Conservation (phyloP, 1,284 basidiomycete species). For the Cutaneotrichosporon sp. region DNA sequence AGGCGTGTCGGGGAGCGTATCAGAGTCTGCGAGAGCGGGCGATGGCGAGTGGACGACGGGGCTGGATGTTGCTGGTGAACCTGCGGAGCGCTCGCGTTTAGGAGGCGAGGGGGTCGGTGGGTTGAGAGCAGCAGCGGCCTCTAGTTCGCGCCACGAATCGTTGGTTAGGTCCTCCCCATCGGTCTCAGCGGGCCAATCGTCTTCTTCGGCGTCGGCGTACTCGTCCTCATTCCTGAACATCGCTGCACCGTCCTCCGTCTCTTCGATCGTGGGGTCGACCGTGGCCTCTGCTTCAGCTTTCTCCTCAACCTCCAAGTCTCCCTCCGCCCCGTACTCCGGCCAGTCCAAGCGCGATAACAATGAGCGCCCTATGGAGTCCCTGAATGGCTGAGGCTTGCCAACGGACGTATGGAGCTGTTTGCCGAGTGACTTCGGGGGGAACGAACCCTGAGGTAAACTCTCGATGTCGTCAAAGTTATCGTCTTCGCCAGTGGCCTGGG, state of each 20-base stretch:
- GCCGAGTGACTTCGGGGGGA: not conserved
- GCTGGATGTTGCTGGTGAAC: too few species aligned
- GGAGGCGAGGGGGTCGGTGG: not conserved
- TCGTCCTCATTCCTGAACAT: too few species aligned
- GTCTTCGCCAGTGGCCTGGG: not conserved
- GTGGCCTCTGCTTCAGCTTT: not conserved
- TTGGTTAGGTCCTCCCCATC: not conserved
- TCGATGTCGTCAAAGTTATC: not conserved
- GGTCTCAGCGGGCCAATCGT: not conserved
- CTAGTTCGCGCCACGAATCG: conserved; percentile 2
- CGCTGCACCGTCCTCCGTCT: too few species aligned
- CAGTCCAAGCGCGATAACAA: not conserved
- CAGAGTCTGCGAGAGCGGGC: not conserved
- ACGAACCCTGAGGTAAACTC: not conserved
- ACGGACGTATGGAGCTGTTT: not conserved
- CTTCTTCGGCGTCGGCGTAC: not conserved
- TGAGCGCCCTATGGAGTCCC: not conserved
- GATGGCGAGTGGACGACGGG: too few species aligned
- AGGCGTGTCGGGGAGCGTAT: conserved; percentile 4
- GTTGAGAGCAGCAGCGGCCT: not conserved
- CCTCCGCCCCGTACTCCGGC: too few species aligned
- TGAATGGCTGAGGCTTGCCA: not conserved
- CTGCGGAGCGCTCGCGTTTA: too few species aligned
- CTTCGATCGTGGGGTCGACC: too few species aligned
- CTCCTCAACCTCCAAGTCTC: not conserved